Base-by-base conservation (phyloP, 2,329 filamentous ascomycete genomes). In the Colletotrichum costaricense region DNA sequence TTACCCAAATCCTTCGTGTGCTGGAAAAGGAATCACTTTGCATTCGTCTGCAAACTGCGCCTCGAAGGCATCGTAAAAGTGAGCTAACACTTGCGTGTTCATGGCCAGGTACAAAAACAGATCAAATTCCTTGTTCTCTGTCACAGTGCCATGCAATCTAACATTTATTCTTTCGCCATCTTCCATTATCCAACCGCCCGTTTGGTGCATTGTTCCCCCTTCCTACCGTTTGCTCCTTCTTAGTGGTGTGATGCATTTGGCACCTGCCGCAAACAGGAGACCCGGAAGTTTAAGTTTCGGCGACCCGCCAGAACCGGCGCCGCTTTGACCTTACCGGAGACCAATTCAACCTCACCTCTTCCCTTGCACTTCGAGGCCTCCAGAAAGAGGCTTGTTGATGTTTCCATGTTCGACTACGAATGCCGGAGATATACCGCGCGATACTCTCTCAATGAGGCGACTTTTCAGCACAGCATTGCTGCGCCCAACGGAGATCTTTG, bases 241-340 rank as follows among this genome's bases (percentile, higher is more conserved):
- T 16, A 12, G 19, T 35, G 16, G 26, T 28, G 4, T 11, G 26
- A 6, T n/a, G 30, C 14, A n/a, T 33, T 57, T 11, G 16, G 26
- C 30, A 24, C 22, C 57, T 54, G 49, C 22, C 42, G 42, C 42
- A 46, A n/a, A n/a, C 42, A 46, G 42, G 16, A 46, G 42, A n/a
- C n/a, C 8, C 30, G 7, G n/a, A 54, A 26, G 16, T 19, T 12
- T 30, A 7, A 35, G 14, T 52, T 35, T 19, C 60, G 38, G 11
- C 26, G 26, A 22, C 19, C 60, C 42, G 60, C 49, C 28, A 5
- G 6, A 30, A 16, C 19, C 46, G n/a, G 35, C 26, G 42, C 42
- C 60, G 60, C 60, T 35, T 63, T 63, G 60, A 63, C 60, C 60
- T 26, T 28, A 6, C 28, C 28, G 49, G 24, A n/a, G 12, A 26